Conservation (phyloP, 306 rosid species). For the Cucumis hystrix region DNA sequence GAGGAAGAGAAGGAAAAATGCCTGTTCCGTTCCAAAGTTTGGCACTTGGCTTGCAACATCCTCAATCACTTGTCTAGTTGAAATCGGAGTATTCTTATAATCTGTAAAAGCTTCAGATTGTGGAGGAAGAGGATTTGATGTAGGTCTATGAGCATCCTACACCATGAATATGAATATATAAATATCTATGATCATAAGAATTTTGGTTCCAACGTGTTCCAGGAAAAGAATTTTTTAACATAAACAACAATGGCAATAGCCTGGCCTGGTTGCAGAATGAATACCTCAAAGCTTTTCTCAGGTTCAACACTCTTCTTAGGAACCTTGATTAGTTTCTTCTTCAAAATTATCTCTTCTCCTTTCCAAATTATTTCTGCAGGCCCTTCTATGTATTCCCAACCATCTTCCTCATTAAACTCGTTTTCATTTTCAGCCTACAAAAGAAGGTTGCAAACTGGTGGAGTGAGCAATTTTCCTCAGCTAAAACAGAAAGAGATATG, state of each 20-base stretch:
- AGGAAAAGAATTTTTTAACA: background rate
- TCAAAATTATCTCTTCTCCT: slow-evolving; percentile 74
- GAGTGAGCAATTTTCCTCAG: background rate
- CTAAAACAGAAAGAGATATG: background rate
- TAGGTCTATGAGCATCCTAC: slow-evolving; percentile 47
- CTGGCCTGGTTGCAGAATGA: background rate
- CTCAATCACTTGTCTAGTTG: slow-evolving; percentile 21
- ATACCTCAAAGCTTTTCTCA: slow-evolving; percentile 22
- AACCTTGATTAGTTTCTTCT: slow-evolving; percentile 54
- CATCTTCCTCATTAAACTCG: slow-evolving; percentile 18
- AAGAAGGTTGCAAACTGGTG: slow-evolving; percentile 2
- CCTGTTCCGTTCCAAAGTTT: slow-evolving; percentile 92
- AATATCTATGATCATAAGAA: background rate
- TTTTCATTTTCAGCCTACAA: slow-evolving; percentile 25
- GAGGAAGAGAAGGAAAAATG: background rate
- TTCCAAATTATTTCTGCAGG: slow-evolving; percentile 72
- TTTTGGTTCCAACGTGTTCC: background rate
- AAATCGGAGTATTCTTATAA: slow-evolving; percentile 12
- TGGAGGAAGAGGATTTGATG: slow-evolving; percentile 85
- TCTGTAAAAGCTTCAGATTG: slow-evolving; percentile 40
- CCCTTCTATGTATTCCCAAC: slow-evolving; percentile 52
- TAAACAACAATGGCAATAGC: background rate
- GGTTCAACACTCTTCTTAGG: slow-evolving; percentile 19
- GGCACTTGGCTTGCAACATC: slow-evolving; percentile 61
- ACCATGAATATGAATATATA: background rate